Base-by-base conservation (phyloP, 805 yeast species). In the Metschnikowia reukaufii region DNA sequence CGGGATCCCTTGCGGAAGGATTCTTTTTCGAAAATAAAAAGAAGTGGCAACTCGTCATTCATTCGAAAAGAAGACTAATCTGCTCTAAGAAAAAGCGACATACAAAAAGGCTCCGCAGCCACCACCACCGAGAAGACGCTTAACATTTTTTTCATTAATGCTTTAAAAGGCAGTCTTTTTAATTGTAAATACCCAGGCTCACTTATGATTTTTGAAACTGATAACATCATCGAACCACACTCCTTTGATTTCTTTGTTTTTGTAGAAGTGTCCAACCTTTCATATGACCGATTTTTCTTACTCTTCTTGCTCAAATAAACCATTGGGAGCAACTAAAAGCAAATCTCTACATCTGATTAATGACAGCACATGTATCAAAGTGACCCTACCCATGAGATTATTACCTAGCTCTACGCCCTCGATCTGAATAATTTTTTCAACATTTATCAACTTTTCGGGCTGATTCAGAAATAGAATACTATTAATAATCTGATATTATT, bases 341-440 rank as follows among this genome's bases (percentile, higher is more conserved):
- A 92, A 73, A 0, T 98, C 98, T 45, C 85, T 76, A 1, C 86
- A 82, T 49, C 96, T 74, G 13, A 92, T 84, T 23, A 86, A 77
- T 31, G 85, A 86, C 5, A 92, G 69, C 45, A 94, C 61, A 46
- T 84, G 83, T 21, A 81, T 77, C 0, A 96, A 89, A 17, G 88
- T 79, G 19, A 89, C 82, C 9, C 94, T 64, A 15, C 99, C 99
- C 53, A 94, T 73, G 44, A 94, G 71, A 60, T 94, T 94, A 61
- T 94, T 94, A n/a, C n/a, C n/a, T n/a, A n/a, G n/a, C n/a, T n/a
- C n/a, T n/a, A n/a, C n/a, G n/a, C n/a, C n/a, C n/a, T n/a, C n/a
- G n/a, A n/a, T n/a, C n/a, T n/a, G n/a, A n/a, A n/a, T n/a, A n/a
- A n/a, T n/a, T n/a, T n/a, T n/a, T n/a, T n/a, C n/a, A n/a, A n/a